Evolutionary conservation across 345 rosid genomes (phyloP).

Genomic region (Cardamine resedifolia): DNA sequence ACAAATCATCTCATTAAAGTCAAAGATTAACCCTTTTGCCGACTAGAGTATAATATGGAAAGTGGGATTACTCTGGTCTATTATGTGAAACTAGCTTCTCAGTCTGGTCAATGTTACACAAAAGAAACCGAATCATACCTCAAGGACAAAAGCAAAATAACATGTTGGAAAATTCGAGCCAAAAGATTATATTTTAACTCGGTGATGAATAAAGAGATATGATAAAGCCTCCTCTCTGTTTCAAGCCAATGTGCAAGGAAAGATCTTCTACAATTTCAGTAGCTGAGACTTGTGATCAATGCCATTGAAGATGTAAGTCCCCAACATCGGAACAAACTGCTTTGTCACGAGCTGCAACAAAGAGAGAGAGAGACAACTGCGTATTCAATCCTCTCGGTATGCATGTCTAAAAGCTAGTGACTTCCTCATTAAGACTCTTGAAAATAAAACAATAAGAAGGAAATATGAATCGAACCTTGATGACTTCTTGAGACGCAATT

Average conservation of each 20-base stretch:
- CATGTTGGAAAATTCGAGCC: not conserved
- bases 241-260: constrained; percentile 13
- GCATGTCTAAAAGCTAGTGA: not conserved
- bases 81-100: not conserved
- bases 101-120: constrained; percentile 12
- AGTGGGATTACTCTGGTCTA: constrained; percentile 27
- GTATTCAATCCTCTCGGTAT: not conserved
- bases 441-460: constrained; percentile 5
- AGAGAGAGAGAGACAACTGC: not conserved
- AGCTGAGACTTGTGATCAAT: constrained; percentile 93
- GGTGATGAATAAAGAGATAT: not conserved
- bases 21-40: not conserved
- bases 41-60: constrained; percentile 1
- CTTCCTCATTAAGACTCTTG: not conserved
- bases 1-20: not conserved
- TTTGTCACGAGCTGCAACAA: constrained; percentile 73
- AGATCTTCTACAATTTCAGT: constrained; percentile 47
- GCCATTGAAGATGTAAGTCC: constrained; percentile 88
- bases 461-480: constrained; percentile 56
- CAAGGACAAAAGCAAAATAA: not conserved
- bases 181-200: not conserved
- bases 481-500: constrained; percentile 90
- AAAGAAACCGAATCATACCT: not conserved
- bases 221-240: constrained; percentile 13
- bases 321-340: constrained; percentile 89